A percentile compares a stretch with the other conserved stretches of the same genome.
Evolutionary conservation across 2,329 filamentous ascomycete species (phyloP).

Genomic region (Blastomyces parvus): DNA sequence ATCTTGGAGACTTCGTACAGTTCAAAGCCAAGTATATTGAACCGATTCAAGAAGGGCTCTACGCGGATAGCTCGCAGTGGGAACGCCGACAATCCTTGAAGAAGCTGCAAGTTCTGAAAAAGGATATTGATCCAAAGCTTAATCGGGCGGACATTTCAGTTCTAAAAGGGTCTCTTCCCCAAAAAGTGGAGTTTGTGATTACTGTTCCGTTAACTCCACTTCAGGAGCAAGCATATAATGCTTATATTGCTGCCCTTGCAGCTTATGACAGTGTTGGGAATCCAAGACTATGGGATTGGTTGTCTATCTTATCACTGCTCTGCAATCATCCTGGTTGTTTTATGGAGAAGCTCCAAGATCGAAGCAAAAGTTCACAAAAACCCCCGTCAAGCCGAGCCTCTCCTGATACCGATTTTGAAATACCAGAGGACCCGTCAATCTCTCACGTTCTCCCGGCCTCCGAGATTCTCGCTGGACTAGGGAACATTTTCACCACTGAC

Average conservation of each 20-base stretch:
- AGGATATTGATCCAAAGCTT: slow-evolving; percentile 66
- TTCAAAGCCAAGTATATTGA: slow-evolving; percentile 62
- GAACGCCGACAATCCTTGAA: slow-evolving; percentile 54
- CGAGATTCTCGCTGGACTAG: slow-evolving; percentile 15
- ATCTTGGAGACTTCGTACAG: slow-evolving; percentile 57
- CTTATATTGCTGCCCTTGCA: slow-evolving; percentile 39
- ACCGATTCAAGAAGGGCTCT: slow-evolving; percentile 65
- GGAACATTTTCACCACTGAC: slow-evolving; percentile 24
- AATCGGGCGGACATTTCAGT: slow-evolving; percentile 62
- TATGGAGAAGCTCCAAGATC: slow-evolving; percentile 39
- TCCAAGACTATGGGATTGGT: slow-evolving; percentile 46
- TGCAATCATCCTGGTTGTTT: slow-evolving; percentile 52
- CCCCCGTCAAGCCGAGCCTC: slow-evolving; percentile 1
- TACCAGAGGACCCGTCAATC: slow-evolving; percentile 12
- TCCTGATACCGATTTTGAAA: slow-evolving; percentile 13
- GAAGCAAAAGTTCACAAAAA: slow-evolving; percentile 17
- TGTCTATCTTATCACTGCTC: slow-evolving; percentile 44
- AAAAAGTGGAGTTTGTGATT: slow-evolving; percentile 74
- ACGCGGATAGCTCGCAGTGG: slow-evolving; percentile 47
- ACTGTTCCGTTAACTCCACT: slow-evolving; percentile 58
- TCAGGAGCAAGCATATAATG: slow-evolving; percentile 55
- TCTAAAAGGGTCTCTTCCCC: slow-evolving; percentile 57
- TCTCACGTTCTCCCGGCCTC: slow-evolving; percentile 12
- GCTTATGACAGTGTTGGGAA: slow-evolving; percentile 27
- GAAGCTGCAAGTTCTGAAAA: slow-evolving; percentile 60